phyloP scores from a whole-genome alignment of 176 grass and related monocot genomes.

The Themeda triandra region DNA sequence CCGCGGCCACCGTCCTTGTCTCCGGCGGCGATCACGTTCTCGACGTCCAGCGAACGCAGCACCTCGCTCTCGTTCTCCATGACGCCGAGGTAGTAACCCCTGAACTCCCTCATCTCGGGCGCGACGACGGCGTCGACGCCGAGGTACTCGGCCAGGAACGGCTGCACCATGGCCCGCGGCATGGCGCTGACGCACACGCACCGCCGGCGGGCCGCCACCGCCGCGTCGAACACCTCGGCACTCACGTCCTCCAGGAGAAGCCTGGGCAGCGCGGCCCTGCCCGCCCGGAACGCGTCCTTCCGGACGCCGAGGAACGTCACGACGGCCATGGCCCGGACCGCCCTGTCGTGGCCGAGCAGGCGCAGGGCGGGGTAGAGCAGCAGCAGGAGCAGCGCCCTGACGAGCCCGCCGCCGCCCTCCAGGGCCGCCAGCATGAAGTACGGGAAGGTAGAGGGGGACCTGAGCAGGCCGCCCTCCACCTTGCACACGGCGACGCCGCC shows the following conservation, averaged over 20 bases:
- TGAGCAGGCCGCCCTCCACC: slow-evolving; percentile 57
- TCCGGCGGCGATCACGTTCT: slow-evolving; percentile 12
- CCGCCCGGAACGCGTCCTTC: slow-evolving; percentile 48
- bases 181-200: slow-evolving; percentile 67
- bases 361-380: slow-evolving; percentile 56
- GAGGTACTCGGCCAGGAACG: slow-evolving; percentile 58
- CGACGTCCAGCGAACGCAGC: not conserved
- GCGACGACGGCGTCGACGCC: slow-evolving; percentile 51
- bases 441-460: slow-evolving; percentile 53
- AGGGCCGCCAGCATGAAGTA: slow-evolving; percentile 95
- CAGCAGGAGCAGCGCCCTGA: slow-evolving; percentile 56
- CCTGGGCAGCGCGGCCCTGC: slow-evolving; percentile 57
- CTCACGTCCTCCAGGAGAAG: slow-evolving; percentile 64
- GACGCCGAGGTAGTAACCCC: slow-evolving; percentile 55
- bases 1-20: not conserved
- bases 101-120: slow-evolving; percentile 50
- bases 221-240: slow-evolving; percentile 50
- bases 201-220: slow-evolving; percentile 13
- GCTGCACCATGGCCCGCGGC: slow-evolving; percentile 69
- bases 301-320: slow-evolving; percentile 58
- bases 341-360: slow-evolving; percentile 16
- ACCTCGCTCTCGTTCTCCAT: slow-evolving; percentile 42
- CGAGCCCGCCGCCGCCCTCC: slow-evolving; percentile 59
- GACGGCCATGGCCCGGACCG: slow-evolving; percentile 47
- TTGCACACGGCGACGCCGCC: slow-evolving; percentile 36